A percentile compares a stretch with the other conserved stretches of the same genome.
Conservation (phyloP, 2,329 filamentous ascomycete species). For the Cladosporium cucumerinum region DNA sequence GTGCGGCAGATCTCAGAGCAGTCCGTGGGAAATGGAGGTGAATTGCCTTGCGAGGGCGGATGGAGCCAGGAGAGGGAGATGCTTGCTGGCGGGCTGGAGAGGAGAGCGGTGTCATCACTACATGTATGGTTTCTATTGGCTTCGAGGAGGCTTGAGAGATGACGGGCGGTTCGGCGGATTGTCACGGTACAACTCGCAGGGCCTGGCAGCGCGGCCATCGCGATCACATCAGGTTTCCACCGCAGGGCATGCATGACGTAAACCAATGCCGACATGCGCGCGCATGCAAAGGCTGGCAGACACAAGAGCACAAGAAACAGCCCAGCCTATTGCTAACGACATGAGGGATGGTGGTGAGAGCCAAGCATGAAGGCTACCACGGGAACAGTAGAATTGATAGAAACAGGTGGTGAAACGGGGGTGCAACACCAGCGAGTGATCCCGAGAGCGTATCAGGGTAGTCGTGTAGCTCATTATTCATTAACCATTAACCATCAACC, state of each 20-base stretch:
- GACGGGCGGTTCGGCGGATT: background rate
- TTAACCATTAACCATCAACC: background rate
- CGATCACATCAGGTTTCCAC: background rate
- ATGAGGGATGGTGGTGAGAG: background rate
- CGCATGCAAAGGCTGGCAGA: background rate
- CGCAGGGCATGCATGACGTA: background rate
- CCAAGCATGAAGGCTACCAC: background rate
- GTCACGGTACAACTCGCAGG: background rate
- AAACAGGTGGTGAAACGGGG: background rate
- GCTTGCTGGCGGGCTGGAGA: background rate
- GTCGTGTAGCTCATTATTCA: background rate
- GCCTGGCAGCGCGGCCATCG: background rate
- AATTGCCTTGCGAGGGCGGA: constrained; percentile 1
- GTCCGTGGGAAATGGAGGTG: constrained; percentile 1
- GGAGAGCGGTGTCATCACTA: constrained; percentile 1
- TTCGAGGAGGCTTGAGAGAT: background rate
- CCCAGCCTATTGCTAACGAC: background rate
- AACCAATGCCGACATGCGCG: background rate
- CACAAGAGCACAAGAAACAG: constrained; percentile 1
- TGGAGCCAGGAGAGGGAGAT: background rate
- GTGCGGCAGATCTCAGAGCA: constrained; percentile 9
- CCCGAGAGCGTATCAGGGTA: background rate
- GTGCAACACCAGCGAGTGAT: background rate
- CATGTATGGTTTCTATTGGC: background rate
- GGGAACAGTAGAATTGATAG: background rate